Evolutionary conservation across 2,329 filamentous ascomycete genomes (phyloP), one percentile per base, ranked within the genome.

Genomic region (Tolypocladium inflatum): DNA sequence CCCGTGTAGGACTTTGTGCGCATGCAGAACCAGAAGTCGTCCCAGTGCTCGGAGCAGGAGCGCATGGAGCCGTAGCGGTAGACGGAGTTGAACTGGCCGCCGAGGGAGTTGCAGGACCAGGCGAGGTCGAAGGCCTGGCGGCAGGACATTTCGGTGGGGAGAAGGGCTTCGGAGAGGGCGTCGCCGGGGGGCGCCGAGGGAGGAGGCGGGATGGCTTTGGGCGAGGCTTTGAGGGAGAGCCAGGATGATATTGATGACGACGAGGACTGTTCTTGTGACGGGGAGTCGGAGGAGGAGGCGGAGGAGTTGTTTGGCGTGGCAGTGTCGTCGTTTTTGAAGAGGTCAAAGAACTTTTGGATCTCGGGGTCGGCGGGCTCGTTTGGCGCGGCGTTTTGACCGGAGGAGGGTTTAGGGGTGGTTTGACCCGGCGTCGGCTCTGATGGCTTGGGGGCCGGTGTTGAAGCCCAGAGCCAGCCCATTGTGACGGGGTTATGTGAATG

Each of bases 11-110:
- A 80, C 66, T 88, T 86, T 42, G 86, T 86, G 63, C 90, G 86
- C 92, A 97, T 97, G 79, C 94, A 99, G 76, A 97, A 93, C 89
- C 92, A 96, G 74, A 96, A 97, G 73, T 96, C 90, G 61, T 87
- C 83, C 91, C 93, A 97, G 62, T 91, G 86, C 64, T 95, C 88
- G 61, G 80, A 84, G 79, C 94, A 99, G 4, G 83, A 80, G 51
- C 87, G 84, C 67, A 96, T 77, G 48, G 79, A 76, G 61, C 94
- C 94, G 69, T 91, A 87, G 43, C 94, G 88, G 79, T 97, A 99
- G 42, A 97, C 82, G 67, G 91, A 86, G 67, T 89, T 91, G 79
- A 92, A 96, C 72, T 97, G 92, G 1, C 93, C 91, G 56, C 91
- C 92, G 10, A 96, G 79, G 0, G 88, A 91, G 70, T 94, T 90